Evolutionary conservation across 495 filamentous ascomycete species (phyloP), one percentile per base, ranked within the genome.

Genomic region (Lasiosphaeriaceae sp.): DNA sequence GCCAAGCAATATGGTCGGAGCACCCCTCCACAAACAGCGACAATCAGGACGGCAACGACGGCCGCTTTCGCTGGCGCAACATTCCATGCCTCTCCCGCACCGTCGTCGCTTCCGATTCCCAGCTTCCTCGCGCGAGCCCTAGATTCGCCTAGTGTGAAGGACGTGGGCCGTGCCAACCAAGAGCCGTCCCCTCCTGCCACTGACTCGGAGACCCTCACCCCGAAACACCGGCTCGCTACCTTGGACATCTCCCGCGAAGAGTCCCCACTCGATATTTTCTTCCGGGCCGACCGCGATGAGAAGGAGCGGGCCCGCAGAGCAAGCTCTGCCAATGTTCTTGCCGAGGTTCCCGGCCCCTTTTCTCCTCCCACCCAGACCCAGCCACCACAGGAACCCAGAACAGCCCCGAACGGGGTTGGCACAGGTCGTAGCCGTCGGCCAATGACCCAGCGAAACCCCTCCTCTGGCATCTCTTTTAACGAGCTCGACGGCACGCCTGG

Each of bases 81-180:
- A 0, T 99, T 99, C 71, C 93, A 97, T 68, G 88, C 90, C 11
- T 99, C 94, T 2, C 94, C 94, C 14, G 92, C 92, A 2, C 89
- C 95, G 2, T 93, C 92, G 3, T 83, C 90, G n/a, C 80, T 99
- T 5, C 95, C 95, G 0, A 89, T 96, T 43, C 94, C 94, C 1
- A 94, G 85, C 68, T 96, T 96, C 68, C 83, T 96, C 52, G 89
- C 88, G n/a, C 92, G 86, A 54, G 87, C 90, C 0, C 76, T 90
- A 12, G 85, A 88, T 47, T 82, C 81, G 7, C 80, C 80, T 16
- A 47, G 48, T 8, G 35, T 65, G n/a, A 65, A 61, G 76, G 60
- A 75, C 22, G 47, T 58, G 7, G 55, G 65, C 21, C 67, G 56
- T 21, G 61, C 60, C 7, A 64, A 60, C 31, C 63, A 68, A 31